Conservation (phyloP, 139 green algal genomes). For the Chlamydomonas sp. region DNA sequence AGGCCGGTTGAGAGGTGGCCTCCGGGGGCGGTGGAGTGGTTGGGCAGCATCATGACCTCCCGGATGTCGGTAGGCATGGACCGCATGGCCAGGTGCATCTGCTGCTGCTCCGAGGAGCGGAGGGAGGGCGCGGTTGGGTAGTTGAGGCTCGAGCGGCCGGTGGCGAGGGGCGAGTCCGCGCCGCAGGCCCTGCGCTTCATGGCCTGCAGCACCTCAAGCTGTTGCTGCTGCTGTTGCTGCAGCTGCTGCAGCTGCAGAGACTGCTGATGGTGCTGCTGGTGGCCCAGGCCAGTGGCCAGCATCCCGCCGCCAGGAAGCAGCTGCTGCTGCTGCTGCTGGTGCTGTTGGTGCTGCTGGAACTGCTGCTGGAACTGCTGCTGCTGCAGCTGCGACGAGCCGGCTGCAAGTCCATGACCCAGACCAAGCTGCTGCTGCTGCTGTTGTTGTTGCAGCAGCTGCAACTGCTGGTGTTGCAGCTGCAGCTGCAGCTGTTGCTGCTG, state of each 20-base stretch:
- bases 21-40: neutral
- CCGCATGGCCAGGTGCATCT: neutral
- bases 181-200: too few relatives aligned
- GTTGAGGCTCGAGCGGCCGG: too few relatives aligned
- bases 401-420: too few relatives aligned
- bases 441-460: neutral
- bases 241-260: too few relatives aligned
- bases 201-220: too few relatives aligned
- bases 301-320: neutral
- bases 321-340: slow-evolving; percentile 2
- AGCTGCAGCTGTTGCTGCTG: neutral
- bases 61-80: slow-evolving; percentile 6
- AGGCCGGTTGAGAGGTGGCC: neutral
- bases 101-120: neutral
- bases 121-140: too few relatives aligned
- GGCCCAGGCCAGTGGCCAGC: too few relatives aligned
- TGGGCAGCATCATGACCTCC: neutral
- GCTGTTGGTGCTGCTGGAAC: neutral
- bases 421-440: neutral
- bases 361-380: neutral
- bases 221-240: too few relatives aligned
- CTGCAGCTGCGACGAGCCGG: neutral
- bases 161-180: too few relatives aligned
- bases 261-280: too few relatives aligned
- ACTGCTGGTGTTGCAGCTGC: neutral